Conservation (phyloP, 768 basidiomycete species). For the Rhodosporidiobolus sp. region DNA sequence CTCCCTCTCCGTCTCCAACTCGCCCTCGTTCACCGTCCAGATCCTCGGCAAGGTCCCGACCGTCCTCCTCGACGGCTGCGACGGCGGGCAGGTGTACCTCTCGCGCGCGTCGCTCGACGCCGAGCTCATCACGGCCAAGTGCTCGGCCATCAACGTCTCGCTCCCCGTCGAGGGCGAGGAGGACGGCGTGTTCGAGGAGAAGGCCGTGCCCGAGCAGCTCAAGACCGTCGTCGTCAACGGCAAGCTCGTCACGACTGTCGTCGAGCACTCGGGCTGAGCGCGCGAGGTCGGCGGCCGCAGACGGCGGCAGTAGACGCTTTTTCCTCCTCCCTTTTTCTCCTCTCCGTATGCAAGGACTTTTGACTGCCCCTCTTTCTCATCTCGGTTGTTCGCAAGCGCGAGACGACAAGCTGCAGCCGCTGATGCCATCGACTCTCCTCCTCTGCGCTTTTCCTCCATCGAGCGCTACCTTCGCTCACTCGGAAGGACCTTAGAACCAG, state of each 20-base stretch:
- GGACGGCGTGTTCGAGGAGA: constrained; percentile 85
- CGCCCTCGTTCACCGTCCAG: constrained; percentile 89
- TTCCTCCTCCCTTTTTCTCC: background rate
- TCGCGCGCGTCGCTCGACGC: constrained; percentile 69
- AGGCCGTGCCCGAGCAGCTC: constrained; percentile 91
- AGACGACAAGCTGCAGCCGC: no score
- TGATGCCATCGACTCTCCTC: no score
- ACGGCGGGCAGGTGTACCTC: constrained; percentile 91
- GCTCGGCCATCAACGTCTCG: constrained; percentile 85
- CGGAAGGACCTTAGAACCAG: no score
- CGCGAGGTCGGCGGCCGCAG: background rate
- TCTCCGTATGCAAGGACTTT: background rate
- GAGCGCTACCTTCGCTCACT: no score
- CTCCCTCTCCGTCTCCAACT: constrained; percentile 78
- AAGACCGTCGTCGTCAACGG: constrained; percentile 75
- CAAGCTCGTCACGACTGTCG: constrained; percentile 79
- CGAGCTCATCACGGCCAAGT: constrained; percentile 89
- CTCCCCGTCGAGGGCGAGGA: constrained; percentile 70
- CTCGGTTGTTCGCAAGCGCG: no score
- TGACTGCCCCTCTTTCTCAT: background rate
- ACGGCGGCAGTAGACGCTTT: background rate
- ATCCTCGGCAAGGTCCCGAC: constrained; percentile 86
- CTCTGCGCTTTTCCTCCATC: no score
- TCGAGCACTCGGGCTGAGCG: constrained; percentile 66
- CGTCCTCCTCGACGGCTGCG: constrained; percentile 88